Evolutionary conservation across 805 yeast genomes (phyloP).

Genomic region (Zygotorulaspora sp.): DNA sequence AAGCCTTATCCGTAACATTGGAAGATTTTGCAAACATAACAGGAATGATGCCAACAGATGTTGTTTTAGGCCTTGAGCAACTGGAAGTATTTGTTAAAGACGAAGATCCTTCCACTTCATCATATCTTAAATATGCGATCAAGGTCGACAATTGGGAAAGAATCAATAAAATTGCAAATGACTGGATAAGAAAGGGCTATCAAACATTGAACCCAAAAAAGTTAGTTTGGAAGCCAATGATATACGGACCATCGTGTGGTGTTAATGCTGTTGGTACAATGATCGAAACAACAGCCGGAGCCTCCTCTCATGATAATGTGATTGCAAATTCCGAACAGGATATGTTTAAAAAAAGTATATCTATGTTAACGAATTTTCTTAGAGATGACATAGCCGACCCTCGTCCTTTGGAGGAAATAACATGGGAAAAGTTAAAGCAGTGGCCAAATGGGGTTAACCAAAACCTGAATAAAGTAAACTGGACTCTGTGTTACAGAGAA

Average conservation of each 20-base stretch:
- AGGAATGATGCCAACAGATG: slow-evolving; percentile 85
- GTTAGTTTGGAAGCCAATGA: slow-evolving; percentile 75
- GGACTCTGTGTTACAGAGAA: slow-evolving; percentile 14
- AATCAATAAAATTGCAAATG: slow-evolving; percentile 38
- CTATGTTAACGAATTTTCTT: slow-evolving; percentile 54
- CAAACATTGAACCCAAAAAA: slow-evolving; percentile 47
- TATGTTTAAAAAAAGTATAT: slow-evolving; percentile 44
- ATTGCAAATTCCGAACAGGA: slow-evolving; percentile 22
- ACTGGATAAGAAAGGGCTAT: slow-evolving; percentile 54
- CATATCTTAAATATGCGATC: slow-evolving; percentile 44
- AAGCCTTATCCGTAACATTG: slow-evolving; percentile 42
- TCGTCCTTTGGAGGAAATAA: slow-evolving; percentile 53
- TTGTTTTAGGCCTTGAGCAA: slow-evolving; percentile 79
- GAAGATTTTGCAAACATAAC: slow-evolving; percentile 61
- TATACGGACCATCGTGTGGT: slow-evolving; percentile 85
- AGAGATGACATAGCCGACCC: slow-evolving; percentile 67
- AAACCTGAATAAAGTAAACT: slow-evolving; percentile 2
- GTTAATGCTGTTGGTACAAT: slow-evolving; percentile 47
- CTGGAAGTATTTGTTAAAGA: slow-evolving; percentile 48
- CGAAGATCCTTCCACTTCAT: slow-evolving; percentile 1
- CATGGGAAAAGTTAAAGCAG: slow-evolving; percentile 44
- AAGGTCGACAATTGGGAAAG: slow-evolving; percentile 41
- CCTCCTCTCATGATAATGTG: slow-evolving; percentile 13
- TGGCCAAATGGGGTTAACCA: slow-evolving; percentile 1
- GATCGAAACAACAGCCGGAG: slow-evolving; percentile 28